phyloP scores from a whole-genome alignment of 2,329 filamentous ascomycete species.

The Scedosporium dehoogii region DNA sequence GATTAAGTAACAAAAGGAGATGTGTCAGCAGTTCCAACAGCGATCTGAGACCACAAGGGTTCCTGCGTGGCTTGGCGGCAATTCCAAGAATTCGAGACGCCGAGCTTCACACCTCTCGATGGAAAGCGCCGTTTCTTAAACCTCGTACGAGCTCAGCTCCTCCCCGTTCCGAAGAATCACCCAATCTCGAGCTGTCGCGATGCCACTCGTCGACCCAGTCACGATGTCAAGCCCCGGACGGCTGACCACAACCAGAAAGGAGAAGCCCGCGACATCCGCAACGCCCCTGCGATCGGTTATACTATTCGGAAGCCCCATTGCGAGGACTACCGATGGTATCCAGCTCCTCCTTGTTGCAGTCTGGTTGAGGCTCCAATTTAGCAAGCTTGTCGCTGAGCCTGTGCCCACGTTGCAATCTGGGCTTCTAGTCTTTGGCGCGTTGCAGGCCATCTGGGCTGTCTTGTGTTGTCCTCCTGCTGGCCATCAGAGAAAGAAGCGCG shows the following conservation, averaged over 20 bases:
- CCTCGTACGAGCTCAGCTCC: not conserved
- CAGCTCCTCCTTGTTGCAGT: conserved; percentile 57
- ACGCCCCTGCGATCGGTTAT: conserved; percentile 25
- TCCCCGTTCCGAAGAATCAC: not conserved
- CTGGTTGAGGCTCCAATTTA: conserved; percentile 54
- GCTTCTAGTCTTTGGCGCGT: conserved; percentile 49
- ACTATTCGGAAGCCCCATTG: conserved; percentile 25
- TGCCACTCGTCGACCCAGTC: conserved; percentile 24
- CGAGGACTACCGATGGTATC: conserved; percentile 30
- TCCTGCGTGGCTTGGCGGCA: too few species aligned
- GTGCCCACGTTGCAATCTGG: conserved; percentile 50
- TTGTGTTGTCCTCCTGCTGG: conserved; percentile 55
- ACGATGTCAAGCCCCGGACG: conserved; percentile 28
- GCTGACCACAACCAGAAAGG: conserved; percentile 19
- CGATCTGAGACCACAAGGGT: not conserved
- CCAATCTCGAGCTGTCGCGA: conserved; percentile 11
- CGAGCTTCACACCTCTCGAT: too few species aligned
- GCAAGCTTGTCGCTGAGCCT: conserved; percentile 59
- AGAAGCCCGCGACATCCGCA: conserved; percentile 14
- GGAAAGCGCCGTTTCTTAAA: too few species aligned
- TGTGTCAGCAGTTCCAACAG: not conserved
- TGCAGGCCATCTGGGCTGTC: conserved; percentile 56
- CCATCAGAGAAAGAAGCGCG: conserved; percentile 18
- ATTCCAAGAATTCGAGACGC: too few species aligned
- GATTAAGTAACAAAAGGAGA: too few species aligned